A percentile compares a stretch with the other conserved stretches of the same genome.
phyloP scores from a whole-genome alignment of 768 basidiomycete genomes.

The Xerocomellus intermedius region DNA sequence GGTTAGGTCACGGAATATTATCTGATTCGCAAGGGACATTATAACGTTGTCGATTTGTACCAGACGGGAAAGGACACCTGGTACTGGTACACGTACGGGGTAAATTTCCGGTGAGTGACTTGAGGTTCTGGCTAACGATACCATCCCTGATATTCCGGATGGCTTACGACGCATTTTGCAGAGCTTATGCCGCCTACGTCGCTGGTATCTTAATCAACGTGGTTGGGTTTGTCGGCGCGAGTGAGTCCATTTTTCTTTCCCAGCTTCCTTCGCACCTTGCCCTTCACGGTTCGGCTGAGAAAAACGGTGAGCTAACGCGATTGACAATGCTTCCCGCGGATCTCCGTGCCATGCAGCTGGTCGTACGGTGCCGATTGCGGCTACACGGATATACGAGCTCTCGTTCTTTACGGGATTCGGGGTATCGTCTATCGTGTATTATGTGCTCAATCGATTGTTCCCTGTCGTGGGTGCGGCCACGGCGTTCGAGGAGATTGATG shows the following conservation, averaged over 20 bases:
- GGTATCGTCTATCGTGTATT: slow-evolving; percentile 65
- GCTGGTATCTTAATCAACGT: slow-evolving; percentile 80
- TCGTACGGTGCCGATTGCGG: slow-evolving; percentile 58
- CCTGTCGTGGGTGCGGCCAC: slow-evolving; percentile 52
- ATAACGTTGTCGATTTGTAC: slow-evolving; percentile 74
- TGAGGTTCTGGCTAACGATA: not conserved
- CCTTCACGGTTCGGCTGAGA: not conserved
- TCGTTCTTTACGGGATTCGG: slow-evolving; percentile 86
- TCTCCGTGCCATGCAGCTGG: slow-evolving; percentile 42
- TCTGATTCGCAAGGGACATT: slow-evolving; percentile 65
- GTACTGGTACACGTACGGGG: slow-evolving; percentile 74
- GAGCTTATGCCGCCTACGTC: slow-evolving; percentile 66
- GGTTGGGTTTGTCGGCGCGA: slow-evolving; percentile 77
- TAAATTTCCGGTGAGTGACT: slow-evolving; percentile 60
- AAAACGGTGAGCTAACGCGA: not conserved
- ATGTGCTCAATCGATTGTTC: slow-evolving; percentile 53
- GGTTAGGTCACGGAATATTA: slow-evolving; percentile 75
- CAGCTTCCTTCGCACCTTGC: not conserved
- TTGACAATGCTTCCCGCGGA: not conserved
- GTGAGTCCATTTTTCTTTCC: slow-evolving; percentile 35
- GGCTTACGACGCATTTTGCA: slow-evolving; percentile 19
- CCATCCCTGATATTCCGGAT: slow-evolving; percentile 5
- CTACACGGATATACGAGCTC: slow-evolving; percentile 72
- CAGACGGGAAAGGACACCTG: slow-evolving; percentile 51
- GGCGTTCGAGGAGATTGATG: slow-evolving; percentile 57